Percentiles rank a stretch among this genome's conserved stretches.
These are phyloP conservation scores for Ocimum tenuiflorum DNA, from an alignment of 257 asterid species.

Conservation along the genomic window DNA sequence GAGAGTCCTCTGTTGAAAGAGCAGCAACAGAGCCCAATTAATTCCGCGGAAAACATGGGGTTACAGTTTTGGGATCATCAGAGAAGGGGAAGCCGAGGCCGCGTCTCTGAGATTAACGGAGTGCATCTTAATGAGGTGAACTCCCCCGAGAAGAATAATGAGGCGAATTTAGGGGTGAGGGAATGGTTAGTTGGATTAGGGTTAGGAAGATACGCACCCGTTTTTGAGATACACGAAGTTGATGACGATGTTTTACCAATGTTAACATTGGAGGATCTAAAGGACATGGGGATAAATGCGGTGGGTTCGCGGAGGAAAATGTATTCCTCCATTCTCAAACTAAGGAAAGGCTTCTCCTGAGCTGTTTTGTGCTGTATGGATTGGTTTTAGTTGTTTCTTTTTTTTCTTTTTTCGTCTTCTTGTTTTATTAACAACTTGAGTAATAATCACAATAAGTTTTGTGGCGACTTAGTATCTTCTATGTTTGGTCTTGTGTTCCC, in stretches of 20 bases:
- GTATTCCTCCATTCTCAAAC: conserved; percentile 61
- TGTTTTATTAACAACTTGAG: conserved; percentile 28
- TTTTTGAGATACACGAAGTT: conserved; percentile 83
- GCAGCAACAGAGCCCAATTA: conserved; percentile 57
- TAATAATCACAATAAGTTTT: conserved; percentile 30
- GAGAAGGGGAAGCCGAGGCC: conserved; percentile 44
- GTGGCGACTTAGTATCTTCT: conserved; percentile 22
- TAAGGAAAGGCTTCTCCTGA: conserved; percentile 65
- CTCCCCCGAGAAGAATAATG: conserved; percentile 48
- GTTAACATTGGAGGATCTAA: conserved; percentile 86
- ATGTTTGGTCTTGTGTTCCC: conserved; percentile 18
- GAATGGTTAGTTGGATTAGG: conserved; percentile 88
- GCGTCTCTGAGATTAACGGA: conserved; percentile 49
- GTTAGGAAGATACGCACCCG: conserved; percentile 63
- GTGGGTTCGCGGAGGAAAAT: conserved; percentile 88
- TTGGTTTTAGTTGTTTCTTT: conserved; percentile 32
- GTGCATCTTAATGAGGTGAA: conserved; percentile 41
- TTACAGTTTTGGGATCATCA: conserved; percentile 73
- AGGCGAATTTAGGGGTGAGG: conserved; percentile 49
- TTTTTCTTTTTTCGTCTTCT: conserved; percentile 6
- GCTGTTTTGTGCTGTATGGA: conserved; percentile 26
- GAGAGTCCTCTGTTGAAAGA: conserved; percentile 51
- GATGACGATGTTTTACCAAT: conserved; percentile 77
- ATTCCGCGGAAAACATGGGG: conserved; percentile 70
- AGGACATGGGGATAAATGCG: conserved; percentile 88